A percentile compares a stretch with the other conserved stretches of the same genome.
Evolutionary conservation across 768 basidiomycete genomes (phyloP).

Genomic region (Boletus rubescentipes): DNA sequence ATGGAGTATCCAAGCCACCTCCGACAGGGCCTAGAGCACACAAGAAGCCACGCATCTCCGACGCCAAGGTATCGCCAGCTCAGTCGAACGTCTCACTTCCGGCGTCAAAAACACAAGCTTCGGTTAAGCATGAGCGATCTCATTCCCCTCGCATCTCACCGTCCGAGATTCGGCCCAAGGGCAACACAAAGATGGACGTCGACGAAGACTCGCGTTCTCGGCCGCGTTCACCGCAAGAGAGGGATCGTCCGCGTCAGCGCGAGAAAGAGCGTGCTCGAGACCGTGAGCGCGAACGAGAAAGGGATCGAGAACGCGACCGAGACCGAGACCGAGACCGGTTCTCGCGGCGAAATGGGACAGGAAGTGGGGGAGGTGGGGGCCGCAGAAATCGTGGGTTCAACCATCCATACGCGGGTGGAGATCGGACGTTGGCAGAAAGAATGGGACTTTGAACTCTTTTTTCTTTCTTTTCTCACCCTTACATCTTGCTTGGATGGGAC

Average conservation of each 20-base stretch:
- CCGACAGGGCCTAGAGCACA: conserved; percentile 81
- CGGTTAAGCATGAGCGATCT: conserved; percentile 28
- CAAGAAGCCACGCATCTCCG: conserved; percentile 77
- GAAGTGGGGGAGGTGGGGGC: conserved; percentile 37
- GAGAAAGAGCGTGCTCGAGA: conserved; percentile 39
- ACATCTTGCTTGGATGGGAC: conserved; percentile 25
- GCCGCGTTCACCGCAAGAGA: conserved; percentile 43
- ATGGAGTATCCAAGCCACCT: conserved; percentile 48
- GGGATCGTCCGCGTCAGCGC: conserved; percentile 40
- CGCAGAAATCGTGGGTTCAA: conserved; percentile 40
- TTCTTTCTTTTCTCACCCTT: conserved; percentile 16
- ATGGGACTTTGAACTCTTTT: conserved; percentile 61
- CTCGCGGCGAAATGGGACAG: conserved; percentile 43
- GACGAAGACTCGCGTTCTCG: conserved; percentile 51
- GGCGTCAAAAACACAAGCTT: conserved; percentile 19
- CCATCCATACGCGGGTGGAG: conserved; percentile 38
- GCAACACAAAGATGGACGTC: conserved; percentile 49
- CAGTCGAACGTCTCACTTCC: conserved; percentile 34
- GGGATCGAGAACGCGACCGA: conserved; percentile 36
- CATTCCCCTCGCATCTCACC: conserved; percentile 30
- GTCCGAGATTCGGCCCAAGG: conserved; percentile 29
- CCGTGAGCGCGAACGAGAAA: conserved; percentile 36
- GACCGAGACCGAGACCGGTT: conserved; percentile 39
- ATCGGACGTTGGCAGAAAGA: conserved; percentile 85
- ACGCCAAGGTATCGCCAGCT: conserved; percentile 39